Evolutionary conservation across 2,329 filamentous ascomycete genomes (phyloP).

Genomic region (Ceratocystis cubensis): DNA sequence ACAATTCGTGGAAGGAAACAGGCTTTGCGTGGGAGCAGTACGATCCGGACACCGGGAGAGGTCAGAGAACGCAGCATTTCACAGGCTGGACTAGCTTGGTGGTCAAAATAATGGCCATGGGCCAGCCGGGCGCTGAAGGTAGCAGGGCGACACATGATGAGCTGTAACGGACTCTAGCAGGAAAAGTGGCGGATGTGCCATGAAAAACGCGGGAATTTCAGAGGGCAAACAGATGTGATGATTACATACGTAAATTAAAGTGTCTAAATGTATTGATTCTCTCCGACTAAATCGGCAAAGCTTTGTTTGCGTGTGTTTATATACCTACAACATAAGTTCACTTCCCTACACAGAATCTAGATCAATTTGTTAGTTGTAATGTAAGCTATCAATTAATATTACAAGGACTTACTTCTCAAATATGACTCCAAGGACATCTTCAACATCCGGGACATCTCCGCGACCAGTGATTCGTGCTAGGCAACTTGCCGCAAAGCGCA

Average conservation of each 20-base stretch:
- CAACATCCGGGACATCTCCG: slow-evolving; percentile 76
- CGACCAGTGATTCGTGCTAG: slow-evolving; percentile 80
- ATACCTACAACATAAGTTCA: slow-evolving; percentile 25
- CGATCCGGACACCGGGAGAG: slow-evolving; percentile 78
- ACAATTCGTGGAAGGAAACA: slow-evolving; percentile 73
- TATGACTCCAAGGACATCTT: slow-evolving; percentile 89
- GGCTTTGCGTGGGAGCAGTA: slow-evolving; percentile 99
- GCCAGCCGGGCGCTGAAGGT: slow-evolving; percentile 32
- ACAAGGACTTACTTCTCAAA: slow-evolving; percentile 72
- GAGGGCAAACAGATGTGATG: not conserved
- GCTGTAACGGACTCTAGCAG: slow-evolving; percentile 29
- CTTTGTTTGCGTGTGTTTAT: not conserved
- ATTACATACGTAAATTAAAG: not conserved
- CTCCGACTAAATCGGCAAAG: not conserved
- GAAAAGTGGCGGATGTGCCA: not conserved
- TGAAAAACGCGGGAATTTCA: not conserved
- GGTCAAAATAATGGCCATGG: slow-evolving; percentile 95
- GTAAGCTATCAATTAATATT: not conserved
- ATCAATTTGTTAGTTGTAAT: not conserved
- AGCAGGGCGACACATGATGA: slow-evolving; percentile 33
- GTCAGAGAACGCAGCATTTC: slow-evolving; percentile 96
- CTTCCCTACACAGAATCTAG: slow-evolving; percentile 46
- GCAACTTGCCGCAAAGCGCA: slow-evolving; percentile 66
- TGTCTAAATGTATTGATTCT: not conserved
- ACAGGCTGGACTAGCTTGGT: slow-evolving; percentile 98